phyloP scores from a whole-genome alignment of 2,329 filamentous ascomycete species.

The Penicillium sp. region DNA sequence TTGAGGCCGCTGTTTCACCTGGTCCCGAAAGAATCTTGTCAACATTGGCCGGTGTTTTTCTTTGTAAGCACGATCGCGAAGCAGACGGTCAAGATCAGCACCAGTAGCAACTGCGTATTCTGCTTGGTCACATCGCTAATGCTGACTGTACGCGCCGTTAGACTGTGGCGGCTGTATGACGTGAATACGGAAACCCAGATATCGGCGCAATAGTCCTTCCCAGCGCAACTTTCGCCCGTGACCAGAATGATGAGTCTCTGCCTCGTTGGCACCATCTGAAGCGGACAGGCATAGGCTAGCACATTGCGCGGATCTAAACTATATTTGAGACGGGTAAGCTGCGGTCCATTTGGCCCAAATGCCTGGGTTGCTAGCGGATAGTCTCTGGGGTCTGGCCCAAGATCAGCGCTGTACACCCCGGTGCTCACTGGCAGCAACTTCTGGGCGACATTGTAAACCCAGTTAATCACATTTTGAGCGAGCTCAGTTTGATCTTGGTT shows the following conservation, averaged over 20 bases:
- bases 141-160: slow-evolving; percentile 49
- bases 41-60: slow-evolving; percentile 58
- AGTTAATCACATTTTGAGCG: slow-evolving; percentile 44
- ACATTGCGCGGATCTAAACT: slow-evolving; percentile 52
- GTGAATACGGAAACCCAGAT: slow-evolving; percentile 52
- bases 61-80: slow-evolving; percentile 60
- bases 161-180: slow-evolving; percentile 15
- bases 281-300: slow-evolving; percentile 57
- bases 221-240: slow-evolving; percentile 51
- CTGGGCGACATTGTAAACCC: slow-evolving; percentile 57
- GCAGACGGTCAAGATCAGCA: slow-evolving; percentile 50
- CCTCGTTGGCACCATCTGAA: slow-evolving; percentile 39
- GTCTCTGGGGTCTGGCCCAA: slow-evolving; percentile 64
- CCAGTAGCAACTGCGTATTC: slow-evolving; percentile 55
- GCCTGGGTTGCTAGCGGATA: slow-evolving; percentile 51
- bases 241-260: slow-evolving; percentile 58
- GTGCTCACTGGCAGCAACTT: slow-evolving; percentile 51
- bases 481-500: slow-evolving; percentile 46
- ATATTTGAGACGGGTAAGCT: slow-evolving; percentile 54
- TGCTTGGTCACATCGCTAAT: slow-evolving; percentile 61
- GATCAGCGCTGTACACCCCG: slow-evolving; percentile 61
- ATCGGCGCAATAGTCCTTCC: slow-evolving; percentile 62
- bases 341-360: slow-evolving; percentile 57
- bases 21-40: slow-evolving; percentile 52
- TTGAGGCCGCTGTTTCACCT: slow-evolving; percentile 45